Evolutionary conservation across 805 yeast species (phyloP).

Genomic region (Kuraishia ogatae): DNA sequence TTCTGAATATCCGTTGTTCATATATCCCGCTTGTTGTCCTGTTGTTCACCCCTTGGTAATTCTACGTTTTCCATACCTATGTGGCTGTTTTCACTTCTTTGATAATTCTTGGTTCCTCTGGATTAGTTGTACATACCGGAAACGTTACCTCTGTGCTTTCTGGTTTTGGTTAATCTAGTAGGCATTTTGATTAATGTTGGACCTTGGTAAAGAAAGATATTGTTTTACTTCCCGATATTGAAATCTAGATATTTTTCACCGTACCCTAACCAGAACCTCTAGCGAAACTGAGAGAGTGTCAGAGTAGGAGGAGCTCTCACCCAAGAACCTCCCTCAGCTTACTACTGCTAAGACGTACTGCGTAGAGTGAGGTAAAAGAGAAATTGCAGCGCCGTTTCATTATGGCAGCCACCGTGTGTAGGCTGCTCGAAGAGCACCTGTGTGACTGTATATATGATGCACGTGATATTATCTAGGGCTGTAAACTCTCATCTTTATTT

Average conservation of each 20-base stretch:
- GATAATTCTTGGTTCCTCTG: background rate
- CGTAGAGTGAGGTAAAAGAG: constrained; percentile 1
- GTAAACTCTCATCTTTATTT: too few relatives aligned
- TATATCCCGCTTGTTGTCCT: background rate
- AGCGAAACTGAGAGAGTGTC: constrained; percentile 4
- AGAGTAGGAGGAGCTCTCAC: constrained; percentile 7
- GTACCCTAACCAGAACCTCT: background rate
- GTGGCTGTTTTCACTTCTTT: background rate
- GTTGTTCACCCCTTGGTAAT: background rate
- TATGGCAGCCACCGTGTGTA: background rate
- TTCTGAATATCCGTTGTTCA: background rate
- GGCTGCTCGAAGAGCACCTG: background rate
- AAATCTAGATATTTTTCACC: constrained; percentile 7
- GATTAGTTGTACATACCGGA: constrained; percentile 67
- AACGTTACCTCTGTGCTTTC: constrained; percentile 99
- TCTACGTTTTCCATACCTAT: background rate
- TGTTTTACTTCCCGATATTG: constrained; percentile 1
- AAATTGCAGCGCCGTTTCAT: background rate
- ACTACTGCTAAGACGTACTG: background rate
- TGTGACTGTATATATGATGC: background rate
- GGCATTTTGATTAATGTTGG: constrained; percentile 55
- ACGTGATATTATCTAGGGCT: background rate
- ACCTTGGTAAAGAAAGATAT: background rate
- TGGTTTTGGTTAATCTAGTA: constrained; percentile 98
- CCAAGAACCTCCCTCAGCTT: background rate